phyloP scores from a whole-genome alignment of 495 filamentous ascomycete species.

The Rusavskia elegans region DNA sequence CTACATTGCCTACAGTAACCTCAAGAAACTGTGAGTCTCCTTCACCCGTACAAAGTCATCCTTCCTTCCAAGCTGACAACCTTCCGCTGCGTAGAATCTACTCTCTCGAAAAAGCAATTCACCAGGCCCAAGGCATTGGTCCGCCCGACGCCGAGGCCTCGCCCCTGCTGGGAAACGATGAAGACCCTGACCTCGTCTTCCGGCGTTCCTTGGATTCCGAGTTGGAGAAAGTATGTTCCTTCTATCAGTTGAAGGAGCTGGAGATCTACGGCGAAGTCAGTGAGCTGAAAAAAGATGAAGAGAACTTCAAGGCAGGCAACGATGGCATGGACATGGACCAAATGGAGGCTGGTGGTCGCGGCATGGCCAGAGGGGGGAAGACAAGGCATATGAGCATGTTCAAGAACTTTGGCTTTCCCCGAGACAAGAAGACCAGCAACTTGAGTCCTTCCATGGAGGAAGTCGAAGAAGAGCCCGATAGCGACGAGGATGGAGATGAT shows the following conservation, averaged over 20 bases:
- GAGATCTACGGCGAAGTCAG: conserved; percentile 72
- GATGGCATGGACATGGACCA: conserved; percentile 40
- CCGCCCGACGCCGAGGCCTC: conserved; percentile 62
- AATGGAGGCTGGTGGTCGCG: conserved; percentile 27
- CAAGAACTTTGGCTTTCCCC: conserved; percentile 23
- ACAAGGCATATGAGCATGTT: conserved; percentile 30
- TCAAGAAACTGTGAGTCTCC: conserved; percentile 83
- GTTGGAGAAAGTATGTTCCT: conserved; percentile 82
- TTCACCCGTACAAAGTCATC: not conserved
- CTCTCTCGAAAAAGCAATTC: conserved; percentile 66
- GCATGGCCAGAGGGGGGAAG: conserved; percentile 27
- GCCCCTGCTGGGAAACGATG: conserved; percentile 51
- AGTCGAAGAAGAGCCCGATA: conserved; percentile 37
- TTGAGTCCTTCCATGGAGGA: conserved; percentile 31
- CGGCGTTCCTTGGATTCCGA: conserved; percentile 69
- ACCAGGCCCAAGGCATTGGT: conserved; percentile 27
- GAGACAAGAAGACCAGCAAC: conserved; percentile 30
- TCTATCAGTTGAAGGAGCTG: conserved; percentile 73
- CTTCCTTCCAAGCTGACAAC: conserved; percentile 13
- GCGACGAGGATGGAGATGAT: conserved; percentile 52
- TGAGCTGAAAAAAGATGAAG: conserved; percentile 59
- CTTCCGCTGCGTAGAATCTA: conserved; percentile 52
- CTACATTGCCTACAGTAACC: conserved; percentile 94
- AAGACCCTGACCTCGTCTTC: conserved; percentile 65
- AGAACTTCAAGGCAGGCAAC: conserved; percentile 48